Conservation (phyloP, 2,329 filamentous ascomycete genomes). For the Sarocladium oryzae region DNA sequence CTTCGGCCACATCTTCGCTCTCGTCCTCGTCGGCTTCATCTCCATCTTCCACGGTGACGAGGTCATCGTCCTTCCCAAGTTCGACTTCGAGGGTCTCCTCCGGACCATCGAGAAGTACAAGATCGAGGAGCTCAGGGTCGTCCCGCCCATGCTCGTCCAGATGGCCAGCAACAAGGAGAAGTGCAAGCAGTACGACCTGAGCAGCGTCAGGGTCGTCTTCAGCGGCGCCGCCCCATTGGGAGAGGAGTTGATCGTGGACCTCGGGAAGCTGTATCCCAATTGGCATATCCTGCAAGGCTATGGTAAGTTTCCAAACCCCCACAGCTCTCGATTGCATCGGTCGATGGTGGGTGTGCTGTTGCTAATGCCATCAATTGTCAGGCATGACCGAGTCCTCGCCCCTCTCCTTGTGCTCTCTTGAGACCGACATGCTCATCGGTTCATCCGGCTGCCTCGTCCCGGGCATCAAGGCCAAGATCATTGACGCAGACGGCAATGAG, state of each 20-base stretch:
- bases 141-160: conserved; percentile 72
- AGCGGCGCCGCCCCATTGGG: conserved; percentile 72
- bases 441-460: conserved; percentile 66
- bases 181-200: conserved; percentile 61
- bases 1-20: conserved; percentile 74
- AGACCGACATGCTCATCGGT: conserved; percentile 61
- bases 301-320: conserved; percentile 43
- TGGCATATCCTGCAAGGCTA: conserved; percentile 69
- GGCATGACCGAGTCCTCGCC: conserved; percentile 75
- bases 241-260: conserved; percentile 56
- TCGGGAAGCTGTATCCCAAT: conserved; percentile 53
- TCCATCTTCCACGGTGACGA: conserved; percentile 66
- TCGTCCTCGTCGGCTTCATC: conserved; percentile 63
- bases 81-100: conserved; percentile 63
- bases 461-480: conserved; percentile 56
- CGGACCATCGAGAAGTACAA: conserved; percentile 60
- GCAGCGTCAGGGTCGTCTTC: conserved; percentile 57
- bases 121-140: conserved; percentile 61
- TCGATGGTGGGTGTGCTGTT: no score
- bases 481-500: conserved; percentile 63
- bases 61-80: conserved; percentile 66
- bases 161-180: conserved; percentile 57
- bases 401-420: conserved; percentile 54
- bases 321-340: no score
- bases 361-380: no score